Evolutionary conservation across 305 asterid genomes (phyloP).

Genomic region (Nicotiana rustica): DNA sequence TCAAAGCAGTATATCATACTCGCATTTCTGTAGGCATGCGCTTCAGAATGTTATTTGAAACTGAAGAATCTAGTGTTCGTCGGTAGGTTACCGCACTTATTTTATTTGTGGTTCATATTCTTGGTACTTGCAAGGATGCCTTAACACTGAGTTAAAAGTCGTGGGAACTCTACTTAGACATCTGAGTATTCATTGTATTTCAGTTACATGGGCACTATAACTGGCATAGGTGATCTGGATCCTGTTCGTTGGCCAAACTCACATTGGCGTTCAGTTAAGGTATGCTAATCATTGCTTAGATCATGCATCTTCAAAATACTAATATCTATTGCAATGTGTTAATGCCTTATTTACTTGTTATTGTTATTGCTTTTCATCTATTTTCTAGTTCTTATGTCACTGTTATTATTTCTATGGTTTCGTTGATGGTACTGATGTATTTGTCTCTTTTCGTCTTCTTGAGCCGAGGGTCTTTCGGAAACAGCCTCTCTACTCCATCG

Average conservation of each 20-base stretch:
- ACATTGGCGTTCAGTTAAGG: constrained; percentile 90
- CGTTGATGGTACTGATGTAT: no score
- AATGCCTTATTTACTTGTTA: background rate
- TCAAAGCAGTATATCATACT: constrained; percentile 73
- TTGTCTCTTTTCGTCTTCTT: no score
- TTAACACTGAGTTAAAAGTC: background rate
- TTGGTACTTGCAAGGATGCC: background rate
- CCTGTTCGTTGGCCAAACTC: constrained; percentile 77
- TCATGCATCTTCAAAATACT: background rate
- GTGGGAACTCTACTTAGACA: background rate
- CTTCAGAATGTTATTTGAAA: constrained; percentile 81
- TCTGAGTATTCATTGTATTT: constrained; percentile 28
- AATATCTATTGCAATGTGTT: background rate
- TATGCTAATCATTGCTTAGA: constrained; percentile 33
- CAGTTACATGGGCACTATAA: constrained; percentile 92
- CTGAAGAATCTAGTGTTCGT: constrained; percentile 45
- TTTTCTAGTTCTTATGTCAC: no score
- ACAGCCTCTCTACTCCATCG: no score
- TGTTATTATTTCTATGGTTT: no score
- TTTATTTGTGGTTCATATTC: background rate
- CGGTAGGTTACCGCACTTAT: constrained; percentile 51
- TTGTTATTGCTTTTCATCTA: no score
- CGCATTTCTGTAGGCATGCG: constrained; percentile 90
- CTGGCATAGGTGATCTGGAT: constrained; percentile 79
- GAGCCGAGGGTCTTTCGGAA: no score